Base-by-base conservation (phyloP, 768 basidiomycete species). In the Mycena vulgaris region DNA sequence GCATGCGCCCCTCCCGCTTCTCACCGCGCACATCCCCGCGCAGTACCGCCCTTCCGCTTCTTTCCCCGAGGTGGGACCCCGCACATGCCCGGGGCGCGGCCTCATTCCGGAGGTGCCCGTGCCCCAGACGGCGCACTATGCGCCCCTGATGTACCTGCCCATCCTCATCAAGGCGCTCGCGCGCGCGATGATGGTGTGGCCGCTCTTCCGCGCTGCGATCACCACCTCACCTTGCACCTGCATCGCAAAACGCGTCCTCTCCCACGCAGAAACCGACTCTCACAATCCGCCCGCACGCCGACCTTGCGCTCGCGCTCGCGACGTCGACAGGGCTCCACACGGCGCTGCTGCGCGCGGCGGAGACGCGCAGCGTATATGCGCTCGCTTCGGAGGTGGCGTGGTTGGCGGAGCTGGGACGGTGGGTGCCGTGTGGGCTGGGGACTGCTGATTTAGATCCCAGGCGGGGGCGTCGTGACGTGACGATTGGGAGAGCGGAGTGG, bases 311-410 rank as follows among this genome's bases (percentile, higher is more conserved):
- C 58, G 95, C 93, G 0, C 85, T 97, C 17, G 92, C 93, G 5
- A 95, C 94, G 0, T 91, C 93, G 0, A 92, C 92, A 4, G 95
- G 95, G 1, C 88, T 96, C 47, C 95, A 95, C 81, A 93, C 94
- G 0, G 94, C 95, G 0, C 92, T 93, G 7, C 79, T 96, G 27
- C 82, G 84, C 23, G 76, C 79, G 57, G 89, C 87, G 47, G 86
- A 94, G 75, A 80, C 81, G 3, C 81, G 81, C 55, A 89, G 87
- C 42, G 82, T 93, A 10, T 94, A 90, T 77, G 78, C 83, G 5
- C 84, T 95, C 66, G 87, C 92, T 7, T 88, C 90, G 0, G 83
- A 84, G 2, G 83, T 96, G 45, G 85, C 86, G 37, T 88, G 89
- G 63, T 82, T 95, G 47, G 84, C 90, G 0, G 78, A 89, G 69